A percentile compares a stretch with the other conserved stretches of the same genome.
Conservation (phyloP, 352 stramenopile genomes). For the Phytopythium oedochilum region DNA sequence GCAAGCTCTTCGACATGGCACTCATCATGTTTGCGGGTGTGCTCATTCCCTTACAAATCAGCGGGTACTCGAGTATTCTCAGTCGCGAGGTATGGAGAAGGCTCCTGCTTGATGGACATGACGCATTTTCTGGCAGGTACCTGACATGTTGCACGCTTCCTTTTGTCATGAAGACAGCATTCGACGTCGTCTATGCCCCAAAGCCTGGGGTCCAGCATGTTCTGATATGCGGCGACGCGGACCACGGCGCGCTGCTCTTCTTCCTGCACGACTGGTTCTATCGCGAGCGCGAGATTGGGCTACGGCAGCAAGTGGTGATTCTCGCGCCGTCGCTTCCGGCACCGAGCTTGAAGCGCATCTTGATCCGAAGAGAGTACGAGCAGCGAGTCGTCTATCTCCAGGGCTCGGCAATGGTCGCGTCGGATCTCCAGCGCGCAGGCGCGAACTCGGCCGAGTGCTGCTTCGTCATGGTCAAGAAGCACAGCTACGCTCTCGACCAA, state of each 20-base stretch:
- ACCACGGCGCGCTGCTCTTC: slow-evolving; percentile 61
- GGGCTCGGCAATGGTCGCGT: slow-evolving; percentile 67
- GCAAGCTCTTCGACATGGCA: slow-evolving; percentile 63
- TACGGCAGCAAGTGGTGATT: slow-evolving; percentile 65
- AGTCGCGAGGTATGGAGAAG: slow-evolving; percentile 47
- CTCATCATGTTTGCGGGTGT: slow-evolving; percentile 69
- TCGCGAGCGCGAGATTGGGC: slow-evolving; percentile 50
- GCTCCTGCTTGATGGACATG: not conserved
- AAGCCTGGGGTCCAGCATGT: slow-evolving; percentile 69
- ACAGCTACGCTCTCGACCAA: slow-evolving; percentile 44
- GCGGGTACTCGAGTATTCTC: slow-evolving; percentile 60
- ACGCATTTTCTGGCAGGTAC: not conserved
- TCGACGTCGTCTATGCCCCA: slow-evolving; percentile 71
- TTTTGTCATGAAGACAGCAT: slow-evolving; percentile 39
- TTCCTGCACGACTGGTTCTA: slow-evolving; percentile 81
- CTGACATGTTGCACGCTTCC: not conserved
- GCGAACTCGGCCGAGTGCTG: slow-evolving; percentile 47
- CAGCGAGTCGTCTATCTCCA: slow-evolving; percentile 73
- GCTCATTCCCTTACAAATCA: slow-evolving; percentile 67
- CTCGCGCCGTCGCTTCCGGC: slow-evolving; percentile 54
- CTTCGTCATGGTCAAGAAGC: slow-evolving; percentile 77
- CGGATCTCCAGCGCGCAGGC: slow-evolving; percentile 58
- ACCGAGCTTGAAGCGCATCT: slow-evolving; percentile 46
- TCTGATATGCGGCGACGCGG: slow-evolving; percentile 72
- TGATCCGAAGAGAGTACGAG: slow-evolving; percentile 72